These are phyloP conservation scores for Capsicum rhomboideum DNA, from an alignment of 257 asterid genomes.

Conservation along the genomic window DNA sequence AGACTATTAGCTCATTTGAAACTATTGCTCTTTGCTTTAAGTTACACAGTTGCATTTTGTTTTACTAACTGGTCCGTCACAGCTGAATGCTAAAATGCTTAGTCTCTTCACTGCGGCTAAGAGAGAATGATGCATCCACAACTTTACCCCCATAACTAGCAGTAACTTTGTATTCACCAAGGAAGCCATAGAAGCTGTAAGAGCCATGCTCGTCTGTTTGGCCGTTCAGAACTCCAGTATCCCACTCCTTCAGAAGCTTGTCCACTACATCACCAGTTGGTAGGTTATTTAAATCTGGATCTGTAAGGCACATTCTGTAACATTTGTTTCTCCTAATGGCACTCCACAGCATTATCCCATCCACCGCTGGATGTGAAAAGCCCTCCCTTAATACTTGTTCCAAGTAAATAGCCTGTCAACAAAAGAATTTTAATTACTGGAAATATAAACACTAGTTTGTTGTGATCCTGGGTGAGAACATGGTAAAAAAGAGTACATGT, in stretches of 20 bases:
- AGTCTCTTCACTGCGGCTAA: constrained; percentile 32
- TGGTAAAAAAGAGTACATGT: neutral
- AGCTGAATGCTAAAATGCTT: constrained; percentile 29
- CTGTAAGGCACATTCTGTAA: constrained; percentile 58
- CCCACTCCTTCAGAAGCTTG: constrained; percentile 45
- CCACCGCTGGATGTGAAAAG: constrained; percentile 43
- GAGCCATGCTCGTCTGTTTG: constrained; percentile 37
- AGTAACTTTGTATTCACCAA: constrained; percentile 40
- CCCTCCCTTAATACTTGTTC: constrained; percentile 49
- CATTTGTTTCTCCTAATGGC: constrained; percentile 34
- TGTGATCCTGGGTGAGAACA: neutral
- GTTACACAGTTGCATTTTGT: neutral
- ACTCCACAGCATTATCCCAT: constrained; percentile 51
- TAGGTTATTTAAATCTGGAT: constrained; percentile 29
- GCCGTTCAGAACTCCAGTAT: constrained; percentile 28
- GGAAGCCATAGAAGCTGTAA: constrained; percentile 35
- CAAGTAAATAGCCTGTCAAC: constrained; percentile 33
- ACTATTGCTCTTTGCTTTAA: neutral
- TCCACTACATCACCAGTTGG: constrained; percentile 49
- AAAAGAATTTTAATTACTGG: neutral
- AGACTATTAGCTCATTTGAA: no score
- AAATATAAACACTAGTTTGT: neutral
- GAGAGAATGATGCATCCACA: constrained; percentile 27
- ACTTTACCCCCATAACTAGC: constrained; percentile 8
- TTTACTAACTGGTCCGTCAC: neutral